Evolutionary conservation across 2,329 filamentous ascomycete genomes (phyloP).

Genomic region (Cephalotrichum gorgonifer): DNA sequence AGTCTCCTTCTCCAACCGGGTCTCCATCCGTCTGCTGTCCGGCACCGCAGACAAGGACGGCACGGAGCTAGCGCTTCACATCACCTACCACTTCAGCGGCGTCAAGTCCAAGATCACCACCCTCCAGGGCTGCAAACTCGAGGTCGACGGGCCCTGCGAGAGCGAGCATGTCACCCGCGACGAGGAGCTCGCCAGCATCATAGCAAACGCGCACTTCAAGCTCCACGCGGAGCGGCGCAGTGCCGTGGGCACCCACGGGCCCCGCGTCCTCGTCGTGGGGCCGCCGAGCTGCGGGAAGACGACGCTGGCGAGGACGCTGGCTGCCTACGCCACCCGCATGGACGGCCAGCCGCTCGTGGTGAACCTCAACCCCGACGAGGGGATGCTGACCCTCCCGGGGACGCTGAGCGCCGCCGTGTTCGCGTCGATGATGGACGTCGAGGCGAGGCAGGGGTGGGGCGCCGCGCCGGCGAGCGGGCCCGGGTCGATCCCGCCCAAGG

Average conservation of each 20-base stretch:
- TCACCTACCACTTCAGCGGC: slow-evolving; percentile 70
- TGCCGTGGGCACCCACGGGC: slow-evolving; percentile 48
- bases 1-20: slow-evolving; percentile 39
- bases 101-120: slow-evolving; percentile 83
- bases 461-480: slow-evolving; percentile 85
- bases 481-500: slow-evolving; percentile 77
- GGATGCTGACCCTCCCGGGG: slow-evolving; percentile 66
- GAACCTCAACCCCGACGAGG: slow-evolving; percentile 76
- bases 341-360: slow-evolving; percentile 70
- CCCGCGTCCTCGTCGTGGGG: slow-evolving; percentile 76
- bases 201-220: slow-evolving; percentile 80
- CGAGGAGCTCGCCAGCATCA: slow-evolving; percentile 67
- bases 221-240: slow-evolving; percentile 62
- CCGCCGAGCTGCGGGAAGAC: slow-evolving; percentile 75
- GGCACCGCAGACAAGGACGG: slow-evolving; percentile 92
- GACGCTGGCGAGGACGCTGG: slow-evolving; percentile 64
- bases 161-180: slow-evolving; percentile 50
- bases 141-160: slow-evolving; percentile 55
- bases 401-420: slow-evolving; percentile 81
- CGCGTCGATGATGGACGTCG: slow-evolving; percentile 74
- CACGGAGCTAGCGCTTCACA: slow-evolving; percentile 76
- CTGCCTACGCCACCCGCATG: slow-evolving; percentile 67
- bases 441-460: slow-evolving; percentile 74
- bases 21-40: slow-evolving; percentile 52
- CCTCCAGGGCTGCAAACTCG: slow-evolving; percentile 81